Percentiles rank a stretch among this genome's conserved stretches.
phyloP scores from a whole-genome alignment of 352 stramenopile species.

The Pythium periplocum region DNA sequence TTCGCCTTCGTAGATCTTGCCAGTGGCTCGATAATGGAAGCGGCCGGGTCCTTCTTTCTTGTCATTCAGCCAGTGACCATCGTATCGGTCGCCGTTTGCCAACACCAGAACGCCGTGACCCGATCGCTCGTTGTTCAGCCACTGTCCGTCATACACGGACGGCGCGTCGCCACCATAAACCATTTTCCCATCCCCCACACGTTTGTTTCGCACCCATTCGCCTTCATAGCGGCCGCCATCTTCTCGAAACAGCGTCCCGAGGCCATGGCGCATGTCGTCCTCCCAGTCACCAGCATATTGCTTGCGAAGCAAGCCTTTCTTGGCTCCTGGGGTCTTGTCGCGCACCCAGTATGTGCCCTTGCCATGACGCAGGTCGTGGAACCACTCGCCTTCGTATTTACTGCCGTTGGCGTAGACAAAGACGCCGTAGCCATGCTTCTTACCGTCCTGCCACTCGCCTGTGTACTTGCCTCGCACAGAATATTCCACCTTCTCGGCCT shows the following conservation, averaged over 20 bases:
- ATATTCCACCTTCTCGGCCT: slow-evolving; percentile 39
- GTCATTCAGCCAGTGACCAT: slow-evolving; percentile 84
- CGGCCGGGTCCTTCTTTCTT: slow-evolving; percentile 84
- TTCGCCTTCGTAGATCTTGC: slow-evolving; percentile 87
- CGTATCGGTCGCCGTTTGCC: slow-evolving; percentile 82
- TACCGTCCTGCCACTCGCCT: slow-evolving; percentile 90
- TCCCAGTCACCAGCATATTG: slow-evolving; percentile 82
- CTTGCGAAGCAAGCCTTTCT: slow-evolving; percentile 57
- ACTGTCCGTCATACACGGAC: slow-evolving; percentile 87
- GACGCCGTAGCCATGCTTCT: slow-evolving; percentile 90
- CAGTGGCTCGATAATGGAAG: slow-evolving; percentile 80
- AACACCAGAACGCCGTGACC: slow-evolving; percentile 62
- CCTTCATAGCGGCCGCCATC: slow-evolving; percentile 82
- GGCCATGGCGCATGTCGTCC: slow-evolving; percentile 62
- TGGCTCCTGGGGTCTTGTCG: slow-evolving; percentile 21
- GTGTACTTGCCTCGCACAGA: slow-evolving; percentile 84
- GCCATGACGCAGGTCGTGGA: slow-evolving; percentile 75
- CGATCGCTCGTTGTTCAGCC: slow-evolving; percentile 64
- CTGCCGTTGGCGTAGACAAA: slow-evolving; percentile 88
- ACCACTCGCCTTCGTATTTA: slow-evolving; percentile 89
- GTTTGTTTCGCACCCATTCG: slow-evolving; percentile 68
- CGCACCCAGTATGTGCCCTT: slow-evolving; percentile 78
- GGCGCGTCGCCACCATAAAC: slow-evolving; percentile 64
- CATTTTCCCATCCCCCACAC: slow-evolving; percentile 74
- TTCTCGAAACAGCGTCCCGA: slow-evolving; percentile 79